A percentile compares a stretch with the other conserved stretches of the same genome.
Evolutionary conservation across 1,284 basidiomycete species (phyloP).

Genomic region (Amylostereum areolatum): DNA sequence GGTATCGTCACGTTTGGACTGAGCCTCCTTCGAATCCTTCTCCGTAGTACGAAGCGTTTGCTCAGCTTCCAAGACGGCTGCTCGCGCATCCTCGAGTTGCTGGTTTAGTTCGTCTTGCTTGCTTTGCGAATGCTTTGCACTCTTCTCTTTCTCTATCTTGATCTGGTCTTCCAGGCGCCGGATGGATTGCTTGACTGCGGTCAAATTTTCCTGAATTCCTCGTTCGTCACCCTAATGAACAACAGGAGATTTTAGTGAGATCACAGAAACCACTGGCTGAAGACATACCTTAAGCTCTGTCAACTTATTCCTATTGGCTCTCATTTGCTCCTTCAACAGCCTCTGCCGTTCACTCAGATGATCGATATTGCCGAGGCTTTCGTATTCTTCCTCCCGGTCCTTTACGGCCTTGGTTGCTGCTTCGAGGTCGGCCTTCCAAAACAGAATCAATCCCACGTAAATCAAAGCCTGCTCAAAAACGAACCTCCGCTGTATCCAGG

Average conservation of each 20-base stretch:
- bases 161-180: slow-evolving; percentile 47
- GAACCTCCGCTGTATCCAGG: slow-evolving; percentile 42
- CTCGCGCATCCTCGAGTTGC: slow-evolving; percentile 40
- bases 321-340: slow-evolving; percentile 39
- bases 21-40: slow-evolving; percentile 20
- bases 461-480: slow-evolving; percentile 5
- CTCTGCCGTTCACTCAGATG: slow-evolving; percentile 41
- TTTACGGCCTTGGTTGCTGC: slow-evolving; percentile 41
- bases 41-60: slow-evolving; percentile 28
- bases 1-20: slow-evolving; percentile 23
- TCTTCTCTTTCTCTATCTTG: slow-evolving; percentile 44
- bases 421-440: slow-evolving; percentile 30
- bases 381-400: slow-evolving; percentile 39
- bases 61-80: slow-evolving; percentile 18
- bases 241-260: neutral
- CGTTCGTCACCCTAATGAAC: slow-evolving; percentile 34
- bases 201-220: slow-evolving; percentile 40
- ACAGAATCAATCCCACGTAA: slow-evolving; percentile 2
- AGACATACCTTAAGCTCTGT: slow-evolving; percentile 36
- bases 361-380: slow-evolving; percentile 45
- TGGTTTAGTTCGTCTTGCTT: slow-evolving; percentile 52
- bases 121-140: slow-evolving; percentile 51
- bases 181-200: slow-evolving; percentile 38
- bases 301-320: slow-evolving; percentile 40
- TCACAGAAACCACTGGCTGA: neutral